Percentiles rank a stretch among this genome's conserved stretches.
phyloP scores from a whole-genome alignment of 768 basidiomycete genomes.

The Lentinula lateritia region DNA sequence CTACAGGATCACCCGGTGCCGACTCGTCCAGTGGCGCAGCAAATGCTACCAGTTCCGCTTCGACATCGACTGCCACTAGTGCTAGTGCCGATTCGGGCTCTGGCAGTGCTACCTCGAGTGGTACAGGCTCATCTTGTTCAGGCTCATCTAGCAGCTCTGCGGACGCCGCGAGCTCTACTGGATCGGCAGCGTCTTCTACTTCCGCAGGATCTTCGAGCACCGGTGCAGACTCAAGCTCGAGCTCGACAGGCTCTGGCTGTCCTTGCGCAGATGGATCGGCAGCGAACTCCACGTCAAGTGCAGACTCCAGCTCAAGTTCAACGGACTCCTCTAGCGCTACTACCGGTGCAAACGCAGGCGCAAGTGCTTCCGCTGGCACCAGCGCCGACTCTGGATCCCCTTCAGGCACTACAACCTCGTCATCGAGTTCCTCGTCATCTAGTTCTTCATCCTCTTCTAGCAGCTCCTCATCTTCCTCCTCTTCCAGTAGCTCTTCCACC shows the following conservation, averaged over 20 bases:
- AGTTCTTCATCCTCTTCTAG: not conserved
- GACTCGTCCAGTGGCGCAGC: not conserved
- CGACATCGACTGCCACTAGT: not conserved
- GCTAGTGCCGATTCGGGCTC: not conserved
- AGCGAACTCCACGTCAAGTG: not conserved
- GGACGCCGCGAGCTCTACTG: not conserved
- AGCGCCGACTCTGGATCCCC: not conserved
- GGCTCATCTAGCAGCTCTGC: not conserved
- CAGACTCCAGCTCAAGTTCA: too few species aligned
- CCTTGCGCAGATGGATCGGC: not conserved
- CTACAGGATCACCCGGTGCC: not conserved
- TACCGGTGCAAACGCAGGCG: not conserved
- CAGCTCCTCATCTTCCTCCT: not conserved
- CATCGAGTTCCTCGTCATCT: not conserved
- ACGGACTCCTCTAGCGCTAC: not conserved
- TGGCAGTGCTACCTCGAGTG: not conserved
- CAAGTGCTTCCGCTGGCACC: not conserved
- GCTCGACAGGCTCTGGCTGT: not conserved
- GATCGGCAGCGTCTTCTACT: not conserved
- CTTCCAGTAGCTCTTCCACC: not conserved
- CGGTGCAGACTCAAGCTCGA: not conserved
- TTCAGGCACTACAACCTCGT: not conserved
- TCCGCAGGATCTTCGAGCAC: not conserved
- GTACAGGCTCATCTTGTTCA: not conserved
- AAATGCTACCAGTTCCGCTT: not conserved